Conservation (phyloP, 768 basidiomycete species). For the Leccinum olivaceopallidum region DNA sequence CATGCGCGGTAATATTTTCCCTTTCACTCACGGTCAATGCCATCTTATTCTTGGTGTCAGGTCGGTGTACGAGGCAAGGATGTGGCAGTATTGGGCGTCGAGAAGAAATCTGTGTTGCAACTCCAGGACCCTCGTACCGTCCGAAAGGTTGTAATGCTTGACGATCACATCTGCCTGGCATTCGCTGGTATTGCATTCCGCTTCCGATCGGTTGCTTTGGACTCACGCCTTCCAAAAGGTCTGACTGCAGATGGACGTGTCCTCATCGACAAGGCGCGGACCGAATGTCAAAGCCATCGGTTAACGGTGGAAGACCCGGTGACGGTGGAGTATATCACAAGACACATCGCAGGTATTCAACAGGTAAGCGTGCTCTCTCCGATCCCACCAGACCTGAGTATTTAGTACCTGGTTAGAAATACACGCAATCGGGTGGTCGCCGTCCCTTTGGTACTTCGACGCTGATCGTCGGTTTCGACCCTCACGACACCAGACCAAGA, state of each 20-base stretch:
- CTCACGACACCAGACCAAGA: conserved; percentile 81
- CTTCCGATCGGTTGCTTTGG: conserved; percentile 5
- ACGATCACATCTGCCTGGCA: conserved; percentile 95
- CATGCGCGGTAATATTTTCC: conserved; percentile 75
- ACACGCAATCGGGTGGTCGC: conserved; percentile 98
- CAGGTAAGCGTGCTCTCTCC: conserved; percentile 57
- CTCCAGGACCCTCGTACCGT: conserved; percentile 98
- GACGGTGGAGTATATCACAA: conserved; percentile 96
- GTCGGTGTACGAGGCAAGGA: conserved; percentile 95
- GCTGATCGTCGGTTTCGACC: conserved; percentile 95
- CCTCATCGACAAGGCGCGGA: conserved; percentile 95
- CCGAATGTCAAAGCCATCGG: conserved; percentile 97
- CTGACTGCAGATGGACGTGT: conserved; percentile 97
- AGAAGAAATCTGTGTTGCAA: conserved; percentile 98
- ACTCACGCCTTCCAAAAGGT: conserved; percentile 48
- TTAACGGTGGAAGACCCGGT: conserved; percentile 98
- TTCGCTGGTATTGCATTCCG: conserved; percentile 79
- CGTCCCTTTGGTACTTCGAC: conserved; percentile 98
- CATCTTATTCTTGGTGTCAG: conserved; percentile 40
- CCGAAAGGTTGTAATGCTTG: conserved; percentile 96
- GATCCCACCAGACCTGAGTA: not conserved
- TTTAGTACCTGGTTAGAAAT: conserved; percentile 53
- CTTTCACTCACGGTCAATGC: not conserved
- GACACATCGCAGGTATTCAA: conserved; percentile 98
- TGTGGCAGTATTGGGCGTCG: conserved; percentile 95